Conservation (phyloP, 768 basidiomycete genomes). For the Psilocybe cubensis region DNA sequence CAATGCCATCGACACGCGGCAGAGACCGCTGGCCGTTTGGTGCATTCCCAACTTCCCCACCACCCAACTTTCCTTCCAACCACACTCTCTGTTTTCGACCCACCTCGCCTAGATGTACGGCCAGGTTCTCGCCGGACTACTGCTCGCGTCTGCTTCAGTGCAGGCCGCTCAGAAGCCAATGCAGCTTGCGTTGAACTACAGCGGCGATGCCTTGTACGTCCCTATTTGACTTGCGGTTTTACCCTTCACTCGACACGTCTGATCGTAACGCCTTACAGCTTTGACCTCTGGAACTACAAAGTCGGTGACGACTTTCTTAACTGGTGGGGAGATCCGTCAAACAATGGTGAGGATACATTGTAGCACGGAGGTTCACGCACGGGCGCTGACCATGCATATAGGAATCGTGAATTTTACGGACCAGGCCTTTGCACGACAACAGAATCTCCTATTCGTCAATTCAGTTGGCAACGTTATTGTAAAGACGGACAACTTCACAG, state of each 20-base stretch:
- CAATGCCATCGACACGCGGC: too few species aligned
- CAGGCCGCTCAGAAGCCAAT: not conserved
- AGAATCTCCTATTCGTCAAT: constrained; percentile 4
- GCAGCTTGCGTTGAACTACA: constrained; percentile 8
- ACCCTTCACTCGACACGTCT: not conserved
- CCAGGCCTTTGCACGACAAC: not conserved
- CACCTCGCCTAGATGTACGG: too few species aligned
- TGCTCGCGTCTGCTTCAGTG: not conserved
- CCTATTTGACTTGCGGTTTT: not conserved
- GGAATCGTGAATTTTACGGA: constrained; percentile 9
- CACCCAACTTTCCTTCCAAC: too few species aligned
- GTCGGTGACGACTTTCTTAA: constrained; percentile 10
- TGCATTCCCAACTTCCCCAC: too few species aligned
- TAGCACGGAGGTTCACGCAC: too few species aligned
- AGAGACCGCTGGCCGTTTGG: too few species aligned
- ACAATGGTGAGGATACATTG: constrained; percentile 7
- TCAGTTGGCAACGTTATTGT: not conserved
- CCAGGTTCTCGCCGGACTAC: too few species aligned
- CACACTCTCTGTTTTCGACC: too few species aligned
- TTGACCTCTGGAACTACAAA: constrained; percentile 15
- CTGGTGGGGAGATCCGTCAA: constrained; percentile 10
- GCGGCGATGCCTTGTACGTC: constrained; percentile 8
- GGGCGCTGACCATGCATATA: not conserved
- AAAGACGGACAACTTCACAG: not conserved
- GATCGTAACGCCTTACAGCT: not conserved